A percentile compares a stretch with the other conserved stretches of the same genome.
Conservation (phyloP, 2,329 filamentous ascomycete species). For the Sarocladium oryzae region DNA sequence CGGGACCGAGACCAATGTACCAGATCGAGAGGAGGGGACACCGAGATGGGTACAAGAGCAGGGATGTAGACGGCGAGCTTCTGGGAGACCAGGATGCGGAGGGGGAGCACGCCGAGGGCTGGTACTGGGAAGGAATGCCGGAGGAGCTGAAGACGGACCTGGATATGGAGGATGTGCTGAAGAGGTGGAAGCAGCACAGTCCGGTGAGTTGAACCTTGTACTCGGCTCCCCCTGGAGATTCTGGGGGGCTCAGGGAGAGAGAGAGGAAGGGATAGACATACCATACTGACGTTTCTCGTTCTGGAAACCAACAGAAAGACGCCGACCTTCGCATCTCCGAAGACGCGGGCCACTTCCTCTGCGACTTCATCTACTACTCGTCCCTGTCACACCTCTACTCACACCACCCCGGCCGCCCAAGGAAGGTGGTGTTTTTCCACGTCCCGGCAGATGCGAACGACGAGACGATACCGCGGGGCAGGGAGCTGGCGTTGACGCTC, state of each 20-base stretch:
- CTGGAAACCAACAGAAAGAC: conserved; percentile 31
- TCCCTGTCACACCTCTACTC: conserved; percentile 54
- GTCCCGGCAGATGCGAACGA: conserved; percentile 56
- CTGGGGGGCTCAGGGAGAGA: no score
- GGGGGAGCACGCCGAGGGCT: conserved; percentile 33
- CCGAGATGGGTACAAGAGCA: conserved; percentile 63
- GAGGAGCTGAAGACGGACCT: conserved; percentile 50
- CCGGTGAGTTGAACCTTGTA: conserved; percentile 38
- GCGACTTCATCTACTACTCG: conserved; percentile 73
- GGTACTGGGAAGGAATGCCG: conserved; percentile 50
- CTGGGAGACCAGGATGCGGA: conserved; percentile 48
- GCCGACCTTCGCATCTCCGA: conserved; percentile 53
- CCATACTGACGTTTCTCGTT: no score
- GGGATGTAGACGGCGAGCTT: conserved; percentile 61
- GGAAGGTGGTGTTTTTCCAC: conserved; percentile 63
- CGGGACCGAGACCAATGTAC: conserved; percentile 57
- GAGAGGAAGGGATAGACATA: no score
- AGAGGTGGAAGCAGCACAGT: conserved; percentile 46
- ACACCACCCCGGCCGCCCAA: conserved; percentile 28
- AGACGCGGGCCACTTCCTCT: conserved; percentile 67
- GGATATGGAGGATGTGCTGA: conserved; percentile 50
- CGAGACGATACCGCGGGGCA: conserved; percentile 39
- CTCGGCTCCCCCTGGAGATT: no score
- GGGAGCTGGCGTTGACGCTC: conserved; percentile 46
- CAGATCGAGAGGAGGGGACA: conserved; percentile 65